A percentile compares a stretch with the other conserved stretches of the same genome.
Evolutionary conservation across 495 filamentous ascomycete species (phyloP).

Genomic region (Penicillium psychrofluorescens): DNA sequence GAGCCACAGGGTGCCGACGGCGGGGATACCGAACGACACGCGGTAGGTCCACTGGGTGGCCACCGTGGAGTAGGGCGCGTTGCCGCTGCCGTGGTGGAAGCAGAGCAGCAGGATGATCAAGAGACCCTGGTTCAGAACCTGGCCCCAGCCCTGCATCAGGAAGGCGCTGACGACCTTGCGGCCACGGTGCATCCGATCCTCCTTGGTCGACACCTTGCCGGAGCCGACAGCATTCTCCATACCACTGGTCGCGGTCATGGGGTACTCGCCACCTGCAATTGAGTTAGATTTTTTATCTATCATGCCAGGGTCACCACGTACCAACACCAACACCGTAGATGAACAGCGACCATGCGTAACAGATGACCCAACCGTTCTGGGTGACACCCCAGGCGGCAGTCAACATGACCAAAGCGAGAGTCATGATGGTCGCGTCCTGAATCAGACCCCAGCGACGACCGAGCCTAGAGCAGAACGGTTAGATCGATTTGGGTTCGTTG

Average conservation of each 20-base stretch:
- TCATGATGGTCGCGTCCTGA: conserved; percentile 90
- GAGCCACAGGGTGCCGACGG: conserved; percentile 84
- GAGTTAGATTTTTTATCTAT: conserved; percentile 3
- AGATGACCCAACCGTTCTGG: conserved; percentile 85
- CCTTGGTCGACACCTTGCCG: conserved; percentile 77
- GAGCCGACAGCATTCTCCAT: conserved; percentile 87
- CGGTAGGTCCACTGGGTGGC: conserved; percentile 80
- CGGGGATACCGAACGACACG: conserved; percentile 75
- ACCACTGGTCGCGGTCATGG: conserved; percentile 89
- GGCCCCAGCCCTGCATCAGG: conserved; percentile 96
- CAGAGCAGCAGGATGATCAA: conserved; percentile 74
- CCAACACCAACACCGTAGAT: conserved; percentile 88
- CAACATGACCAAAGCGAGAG: conserved; percentile 78
- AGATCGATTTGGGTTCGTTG: background rate
- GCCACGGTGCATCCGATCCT: conserved; percentile 87
- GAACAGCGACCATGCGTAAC: conserved; percentile 85
- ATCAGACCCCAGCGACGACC: conserved; percentile 89
- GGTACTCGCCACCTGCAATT: conserved; percentile 64
- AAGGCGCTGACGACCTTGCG: conserved; percentile 89
- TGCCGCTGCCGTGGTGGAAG: conserved; percentile 68
- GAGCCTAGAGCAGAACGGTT: conserved; percentile 41
- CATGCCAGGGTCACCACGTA: conserved; percentile 12
- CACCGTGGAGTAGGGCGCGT: conserved; percentile 63
- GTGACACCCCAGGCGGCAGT: conserved; percentile 78
- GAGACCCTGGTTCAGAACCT: conserved; percentile 81